Evolutionary conservation across 2,329 filamentous ascomycete species (phyloP).

Genomic region (Trichoderma lentiforme): DNA sequence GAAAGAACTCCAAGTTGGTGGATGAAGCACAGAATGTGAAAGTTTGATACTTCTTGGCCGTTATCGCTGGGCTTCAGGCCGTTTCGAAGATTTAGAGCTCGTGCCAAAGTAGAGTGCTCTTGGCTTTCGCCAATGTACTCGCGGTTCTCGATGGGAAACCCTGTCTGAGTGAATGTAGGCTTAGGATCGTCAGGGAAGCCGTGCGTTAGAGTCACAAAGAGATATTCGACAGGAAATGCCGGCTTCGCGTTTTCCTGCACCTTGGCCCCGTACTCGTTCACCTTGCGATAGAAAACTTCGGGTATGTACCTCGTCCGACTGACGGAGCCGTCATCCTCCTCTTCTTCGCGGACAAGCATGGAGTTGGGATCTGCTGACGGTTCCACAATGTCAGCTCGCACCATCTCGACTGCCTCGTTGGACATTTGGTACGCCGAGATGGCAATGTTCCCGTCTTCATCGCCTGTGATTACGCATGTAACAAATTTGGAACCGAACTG

Average conservation of each 20-base stretch:
- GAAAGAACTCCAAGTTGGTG: conserved; percentile 75
- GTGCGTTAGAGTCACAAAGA: conserved; percentile 92
- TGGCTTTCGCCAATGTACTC: conserved; percentile 82
- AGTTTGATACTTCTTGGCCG: conserved; percentile 76
- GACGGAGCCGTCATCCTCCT: conserved; percentile 70
- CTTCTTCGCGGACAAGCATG: conserved; percentile 92
- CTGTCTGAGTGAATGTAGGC: conserved; percentile 69
- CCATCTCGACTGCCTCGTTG: conserved; percentile 95
- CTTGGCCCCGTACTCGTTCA: conserved; percentile 95
- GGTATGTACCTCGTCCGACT: conserved; percentile 84
- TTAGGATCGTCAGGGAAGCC: conserved; percentile 83
- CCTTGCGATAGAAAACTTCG: conserved; percentile 91
- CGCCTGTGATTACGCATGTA: conserved; percentile 91
- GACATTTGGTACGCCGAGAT: conserved; percentile 94
- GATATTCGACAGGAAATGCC: conserved; percentile 91
- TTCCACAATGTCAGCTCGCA: conserved; percentile 89
- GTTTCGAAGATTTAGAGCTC: conserved; percentile 62
- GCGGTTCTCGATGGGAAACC: conserved; percentile 89
- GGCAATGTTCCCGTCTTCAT: conserved; percentile 81
- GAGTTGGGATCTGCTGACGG: conserved; percentile 87
- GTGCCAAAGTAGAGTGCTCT: conserved; percentile 66
- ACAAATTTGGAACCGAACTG: conserved; percentile 95
- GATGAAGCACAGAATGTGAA: conserved; percentile 88
- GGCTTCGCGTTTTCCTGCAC: conserved; percentile 98
- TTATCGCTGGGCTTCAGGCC: conserved; percentile 59